Base-by-base conservation (phyloP, 306 rosid genomes). In the Cicer yamashitae region DNA sequence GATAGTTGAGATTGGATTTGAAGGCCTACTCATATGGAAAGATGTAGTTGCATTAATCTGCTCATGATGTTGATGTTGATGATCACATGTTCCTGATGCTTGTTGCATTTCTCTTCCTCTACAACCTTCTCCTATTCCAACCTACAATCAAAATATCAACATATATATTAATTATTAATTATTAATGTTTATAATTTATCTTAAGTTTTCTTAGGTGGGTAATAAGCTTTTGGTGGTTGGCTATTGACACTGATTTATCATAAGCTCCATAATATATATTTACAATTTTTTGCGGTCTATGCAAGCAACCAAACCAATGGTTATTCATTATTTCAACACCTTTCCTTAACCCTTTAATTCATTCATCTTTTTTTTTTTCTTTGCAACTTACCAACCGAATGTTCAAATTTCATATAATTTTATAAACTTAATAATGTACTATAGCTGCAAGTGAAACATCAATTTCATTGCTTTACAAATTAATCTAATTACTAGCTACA, bases 101-200 rank as follows among this genome's bases (percentile, higher is more conserved):
- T 71, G 74, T 52, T 71, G 74, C 20, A 74, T 64, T 79, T 89
- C 96, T 76, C 93, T 87, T 80, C 71, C 82, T 12, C 83, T 84
- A 17, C 91, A 91, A 79, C 79, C 82, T 74, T 91, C 98, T 58
- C 87, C 97, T 53, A 90, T 85, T 74, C 96, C 96, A 83, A 87
- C 96, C 98, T 94, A 86, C 78, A 86, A 53, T 10, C 1, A 17
- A 44, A 18, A 1, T 56, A 20, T 39, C 54, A 74, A 12, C 63
- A 64, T 17, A 25, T 60, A 46, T 71, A 22, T 65, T 3, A 7
- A 3, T 20, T 20, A 20, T 20, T 20, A 66, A 15, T 6, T 57
- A 57, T 11, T 56, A 56, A 20, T 59, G 40, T 47, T 70, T 48
- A 59, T 41, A 43, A 20, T 41, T 57, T 20, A n/a, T 18, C 66